Conservation (phyloP, 116 monocot genomes). For the Cymodocea nodosa region DNA sequence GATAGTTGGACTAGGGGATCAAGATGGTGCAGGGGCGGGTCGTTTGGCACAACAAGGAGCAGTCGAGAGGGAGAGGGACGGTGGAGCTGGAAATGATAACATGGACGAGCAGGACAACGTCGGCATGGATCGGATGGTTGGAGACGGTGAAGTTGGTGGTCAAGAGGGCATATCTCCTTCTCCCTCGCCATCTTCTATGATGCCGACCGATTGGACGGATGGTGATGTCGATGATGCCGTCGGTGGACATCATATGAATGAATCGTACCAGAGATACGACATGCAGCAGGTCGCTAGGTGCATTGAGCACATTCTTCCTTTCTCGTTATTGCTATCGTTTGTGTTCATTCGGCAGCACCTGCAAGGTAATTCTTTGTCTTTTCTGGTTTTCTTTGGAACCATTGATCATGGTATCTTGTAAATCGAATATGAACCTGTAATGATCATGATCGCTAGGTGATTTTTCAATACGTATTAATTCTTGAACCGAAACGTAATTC, state of each 20-base stretch:
- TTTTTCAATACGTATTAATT: too few species aligned
- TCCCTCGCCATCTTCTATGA: background rate
- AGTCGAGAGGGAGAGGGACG: constrained; percentile 15
- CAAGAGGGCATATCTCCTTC: constrained; percentile 14
- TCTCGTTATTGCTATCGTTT: constrained; percentile 76
- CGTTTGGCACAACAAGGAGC: constrained; percentile 6
- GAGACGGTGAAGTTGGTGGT: constrained; percentile 12
- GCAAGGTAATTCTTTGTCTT: constrained; percentile 52
- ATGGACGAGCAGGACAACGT: constrained; percentile 8
- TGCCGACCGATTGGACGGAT: constrained; percentile 9
- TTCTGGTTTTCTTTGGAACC: too few species aligned
- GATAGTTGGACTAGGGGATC: constrained; percentile 60
- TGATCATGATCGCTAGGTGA: too few species aligned
- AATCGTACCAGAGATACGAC: constrained; percentile 75
- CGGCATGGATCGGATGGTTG: constrained; percentile 8
- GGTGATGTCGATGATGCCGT: constrained; percentile 20
- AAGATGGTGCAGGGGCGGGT: constrained; percentile 18
- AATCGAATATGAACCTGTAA: too few species aligned
- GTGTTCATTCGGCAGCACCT: constrained; percentile 97
- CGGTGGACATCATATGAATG: constrained; percentile 37
- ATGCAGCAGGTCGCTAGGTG: constrained; percentile 85
- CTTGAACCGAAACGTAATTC: too few species aligned
- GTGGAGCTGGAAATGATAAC: background rate
- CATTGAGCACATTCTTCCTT: constrained; percentile 89
- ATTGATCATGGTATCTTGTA: too few species aligned